Evolutionary conservation across 2,329 filamentous ascomycete genomes (phyloP), one percentile per base, ranked within the genome.

Genomic region (Calonectria henricotiae): DNA sequence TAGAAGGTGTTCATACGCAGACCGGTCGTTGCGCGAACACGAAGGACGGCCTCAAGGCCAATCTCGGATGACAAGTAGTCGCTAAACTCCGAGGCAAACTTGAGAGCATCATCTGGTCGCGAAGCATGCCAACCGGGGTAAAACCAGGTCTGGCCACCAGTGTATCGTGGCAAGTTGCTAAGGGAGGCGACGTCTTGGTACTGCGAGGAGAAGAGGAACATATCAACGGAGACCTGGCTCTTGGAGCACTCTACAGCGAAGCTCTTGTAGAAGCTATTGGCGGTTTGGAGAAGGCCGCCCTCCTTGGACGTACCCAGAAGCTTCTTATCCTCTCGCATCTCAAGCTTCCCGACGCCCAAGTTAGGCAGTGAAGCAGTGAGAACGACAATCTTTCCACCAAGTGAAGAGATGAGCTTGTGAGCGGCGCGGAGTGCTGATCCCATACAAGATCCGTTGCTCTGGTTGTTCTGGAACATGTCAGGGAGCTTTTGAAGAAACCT

Each of bases 241-340:
- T 99, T 99, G 43, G 95, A 98, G 83, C 96, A 99, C 81, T 99
- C 96, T 3, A 99, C 96, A 0, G 96, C 96, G 79, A 99, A 99
- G 78, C 94, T 97, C 88, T 99, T 99, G 89, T 98, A 99, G 84
- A 98, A 99, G 79, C 94, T 95, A 85, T 95, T 98, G 46, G 91
- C 93, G 0, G 96, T 98, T 82, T 98, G 96, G 63, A 99, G 86
- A 37, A 99, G 88, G 71, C 89, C 87, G 74, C 90, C 94, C 82
- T 99, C 96, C 83, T 98, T 98, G 75, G 92, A 95, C 1, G 96
- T 99, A 41, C 96, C 96, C 27, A 99, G 87, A 17, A 97, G 84
- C 84, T 98, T 98, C 87, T 98, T 98, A 83, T 99, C 95, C 83
- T 98, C 96, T 78, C 96, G 90, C 90, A 97, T 93, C 43, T 97